These are phyloP conservation scores for Plasmopara muralis DNA, from an alignment of 352 stramenopile species.

Conservation along the genomic window DNA sequence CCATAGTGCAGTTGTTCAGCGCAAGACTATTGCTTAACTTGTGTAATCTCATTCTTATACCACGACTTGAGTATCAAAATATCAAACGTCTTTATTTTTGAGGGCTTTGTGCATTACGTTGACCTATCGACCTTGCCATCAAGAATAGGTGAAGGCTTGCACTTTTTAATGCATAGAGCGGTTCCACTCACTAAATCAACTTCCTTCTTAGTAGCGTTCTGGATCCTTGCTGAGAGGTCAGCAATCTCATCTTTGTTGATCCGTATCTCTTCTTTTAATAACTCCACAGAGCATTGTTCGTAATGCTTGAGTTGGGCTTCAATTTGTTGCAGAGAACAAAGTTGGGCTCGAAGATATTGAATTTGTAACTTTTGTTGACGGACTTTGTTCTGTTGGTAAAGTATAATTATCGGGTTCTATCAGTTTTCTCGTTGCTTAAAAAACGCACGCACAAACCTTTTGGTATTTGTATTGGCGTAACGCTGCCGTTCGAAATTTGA, in stretches of 20 bases:
- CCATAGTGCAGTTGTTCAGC: too few species aligned
- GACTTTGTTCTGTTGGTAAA: conserved; percentile 9
- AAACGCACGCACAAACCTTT: conserved; percentile 14
- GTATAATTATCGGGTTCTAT: neutral
- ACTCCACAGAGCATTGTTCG: conserved; percentile 10
- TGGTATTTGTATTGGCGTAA: conserved; percentile 10
- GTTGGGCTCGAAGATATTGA: conserved; percentile 11
- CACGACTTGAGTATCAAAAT: too few species aligned
- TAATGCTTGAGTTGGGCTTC: conserved; percentile 10
- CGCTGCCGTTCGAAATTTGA: conserved; percentile 6
- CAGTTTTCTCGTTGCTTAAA: neutral
- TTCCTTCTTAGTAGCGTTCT: neutral
- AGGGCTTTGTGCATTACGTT: too few species aligned
- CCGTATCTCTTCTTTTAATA: conserved; percentile 5
- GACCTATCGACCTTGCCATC: too few species aligned
- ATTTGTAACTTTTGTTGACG: conserved; percentile 6
- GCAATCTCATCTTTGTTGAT: neutral
- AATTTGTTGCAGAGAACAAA: conserved; percentile 8
- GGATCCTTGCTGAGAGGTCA: neutral
- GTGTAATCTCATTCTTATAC: too few species aligned
- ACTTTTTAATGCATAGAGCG: neutral
- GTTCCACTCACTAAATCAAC: neutral
- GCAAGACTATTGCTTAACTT: too few species aligned
- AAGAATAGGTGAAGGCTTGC: neutral
- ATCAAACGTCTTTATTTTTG: too few species aligned